phyloP scores from a whole-genome alignment of 331 rosid species.

The Pyracantha coccinea region DNA sequence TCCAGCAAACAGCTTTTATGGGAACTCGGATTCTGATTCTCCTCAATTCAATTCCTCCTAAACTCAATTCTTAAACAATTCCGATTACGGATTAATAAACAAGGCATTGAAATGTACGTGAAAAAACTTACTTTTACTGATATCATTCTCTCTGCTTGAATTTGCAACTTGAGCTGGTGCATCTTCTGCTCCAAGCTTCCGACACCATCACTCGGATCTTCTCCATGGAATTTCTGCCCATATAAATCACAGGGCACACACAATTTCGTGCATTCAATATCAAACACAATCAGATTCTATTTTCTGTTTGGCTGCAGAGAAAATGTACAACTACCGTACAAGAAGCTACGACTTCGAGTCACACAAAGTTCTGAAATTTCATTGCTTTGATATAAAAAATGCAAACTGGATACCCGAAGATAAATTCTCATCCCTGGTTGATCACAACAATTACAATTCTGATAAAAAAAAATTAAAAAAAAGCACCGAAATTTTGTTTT shows the following conservation, averaged over 20 bases:
- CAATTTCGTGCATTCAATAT: not conserved
- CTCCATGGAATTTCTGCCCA: constrained; percentile 39
- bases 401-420: not conserved
- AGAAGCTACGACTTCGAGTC: not conserved
- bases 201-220: constrained; percentile 26
- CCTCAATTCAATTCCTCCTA: not conserved
- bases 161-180: constrained; percentile 64
- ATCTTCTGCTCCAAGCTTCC: constrained; percentile 53
- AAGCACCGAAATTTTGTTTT: constrained; percentile 1
- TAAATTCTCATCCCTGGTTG: not conserved
- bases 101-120: not conserved
- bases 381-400: constrained; percentile 3
- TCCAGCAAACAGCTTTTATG: not conserved
- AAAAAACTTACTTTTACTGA: constrained; percentile 42
- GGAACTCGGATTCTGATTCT: not conserved
- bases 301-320: not conserved
- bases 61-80: not conserved
- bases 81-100: not conserved
- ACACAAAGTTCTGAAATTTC: not conserved
- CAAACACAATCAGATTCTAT: not conserved
- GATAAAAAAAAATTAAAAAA: not conserved
- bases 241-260: not conserved
- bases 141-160: constrained; percentile 56
- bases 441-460: constrained; percentile 3
- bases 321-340: not conserved